These are phyloP conservation scores for Paecilomyces sp. DNA, from an alignment of 2,329 filamentous ascomycete species.

Conservation along the genomic window DNA sequence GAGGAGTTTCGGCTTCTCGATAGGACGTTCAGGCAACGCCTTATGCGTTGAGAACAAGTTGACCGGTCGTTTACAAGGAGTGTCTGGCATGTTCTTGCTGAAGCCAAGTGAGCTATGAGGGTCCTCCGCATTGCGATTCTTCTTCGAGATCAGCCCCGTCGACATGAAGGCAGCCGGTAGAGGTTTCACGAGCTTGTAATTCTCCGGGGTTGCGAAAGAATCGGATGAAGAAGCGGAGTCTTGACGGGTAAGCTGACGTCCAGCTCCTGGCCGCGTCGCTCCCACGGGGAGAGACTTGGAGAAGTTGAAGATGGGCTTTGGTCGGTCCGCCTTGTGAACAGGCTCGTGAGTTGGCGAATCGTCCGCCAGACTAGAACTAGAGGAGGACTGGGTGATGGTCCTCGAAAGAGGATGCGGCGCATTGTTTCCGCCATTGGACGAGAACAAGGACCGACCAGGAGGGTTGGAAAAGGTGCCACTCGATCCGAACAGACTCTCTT, in stretches of 20 bases:
- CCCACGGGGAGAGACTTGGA: conserved; percentile 70
- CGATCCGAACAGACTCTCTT: conserved; percentile 52
- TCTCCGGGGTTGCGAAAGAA: conserved; percentile 65
- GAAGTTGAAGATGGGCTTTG: conserved; percentile 52
- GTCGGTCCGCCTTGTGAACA: conserved; percentile 46
- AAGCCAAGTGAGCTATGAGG: conserved; percentile 42
- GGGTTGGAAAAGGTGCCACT: conserved; percentile 48
- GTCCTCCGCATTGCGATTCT: conserved; percentile 75
- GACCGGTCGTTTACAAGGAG: conserved; percentile 83
- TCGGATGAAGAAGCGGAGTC: conserved; percentile 43
- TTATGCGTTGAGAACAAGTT: conserved; percentile 59
- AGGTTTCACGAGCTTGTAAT: conserved; percentile 69
- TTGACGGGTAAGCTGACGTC: conserved; percentile 39
- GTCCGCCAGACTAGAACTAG: conserved; percentile 67
- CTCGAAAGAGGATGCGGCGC: conserved; percentile 73
- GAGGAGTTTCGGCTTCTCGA: conserved; percentile 56
- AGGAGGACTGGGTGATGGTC: conserved; percentile 80
- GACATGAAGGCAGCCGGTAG: conserved; percentile 84
- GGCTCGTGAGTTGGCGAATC: conserved; percentile 63
- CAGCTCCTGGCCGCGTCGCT: conserved; percentile 44
- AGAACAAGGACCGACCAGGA: conserved; percentile 40
- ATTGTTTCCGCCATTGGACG: conserved; percentile 19
- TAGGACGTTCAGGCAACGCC: conserved; percentile 50
- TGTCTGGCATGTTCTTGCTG: conserved; percentile 76
- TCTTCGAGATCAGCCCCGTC: conserved; percentile 89